Evolutionary conservation across 2,329 filamentous ascomycete genomes (phyloP).

Genomic region (Zarea fungicola): DNA sequence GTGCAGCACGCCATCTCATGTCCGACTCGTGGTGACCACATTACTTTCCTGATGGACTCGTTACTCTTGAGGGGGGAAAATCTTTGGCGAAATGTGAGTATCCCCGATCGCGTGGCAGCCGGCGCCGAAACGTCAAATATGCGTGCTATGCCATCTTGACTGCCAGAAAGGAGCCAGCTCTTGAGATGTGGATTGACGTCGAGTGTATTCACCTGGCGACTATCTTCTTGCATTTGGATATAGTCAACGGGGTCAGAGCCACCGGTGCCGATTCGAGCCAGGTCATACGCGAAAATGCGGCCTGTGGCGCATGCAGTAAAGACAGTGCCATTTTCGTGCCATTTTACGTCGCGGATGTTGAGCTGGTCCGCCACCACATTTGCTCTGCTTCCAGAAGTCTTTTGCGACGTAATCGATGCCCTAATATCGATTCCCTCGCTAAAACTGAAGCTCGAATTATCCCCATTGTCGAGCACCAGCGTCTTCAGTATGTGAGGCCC

Average conservation of each 20-base stretch:
- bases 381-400: slow-evolving; percentile 35
- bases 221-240: slow-evolving; percentile 55
- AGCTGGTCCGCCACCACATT: slow-evolving; percentile 49
- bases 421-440: slow-evolving; percentile 54
- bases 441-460: slow-evolving; percentile 27
- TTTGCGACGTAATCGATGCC: slow-evolving; percentile 47
- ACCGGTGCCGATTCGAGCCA: slow-evolving; percentile 43
- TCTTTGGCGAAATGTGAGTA: slow-evolving; percentile 44
- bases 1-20: slow-evolving; percentile 60
- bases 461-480: slow-evolving; percentile 46
- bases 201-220: slow-evolving; percentile 58
- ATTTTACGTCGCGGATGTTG: slow-evolving; percentile 59
- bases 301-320: slow-evolving; percentile 61
- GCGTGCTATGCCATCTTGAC: slow-evolving; percentile 59
- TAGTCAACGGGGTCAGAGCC: slow-evolving; percentile 45
- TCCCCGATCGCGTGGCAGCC: slow-evolving; percentile 41
- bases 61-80: slow-evolving; percentile 36
- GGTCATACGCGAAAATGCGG: slow-evolving; percentile 60
- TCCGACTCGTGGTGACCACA: slow-evolving; percentile 59
- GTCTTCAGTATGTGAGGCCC: slow-evolving; percentile 58
- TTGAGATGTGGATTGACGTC: slow-evolving; percentile 57
- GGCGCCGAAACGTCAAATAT: slow-evolving; percentile 54
- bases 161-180: slow-evolving; percentile 55
- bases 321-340: slow-evolving; percentile 49
- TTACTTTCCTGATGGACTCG: slow-evolving; percentile 52